Evolutionary conservation across 768 basidiomycete genomes (phyloP).

Genomic region (Russula foetens): DNA sequence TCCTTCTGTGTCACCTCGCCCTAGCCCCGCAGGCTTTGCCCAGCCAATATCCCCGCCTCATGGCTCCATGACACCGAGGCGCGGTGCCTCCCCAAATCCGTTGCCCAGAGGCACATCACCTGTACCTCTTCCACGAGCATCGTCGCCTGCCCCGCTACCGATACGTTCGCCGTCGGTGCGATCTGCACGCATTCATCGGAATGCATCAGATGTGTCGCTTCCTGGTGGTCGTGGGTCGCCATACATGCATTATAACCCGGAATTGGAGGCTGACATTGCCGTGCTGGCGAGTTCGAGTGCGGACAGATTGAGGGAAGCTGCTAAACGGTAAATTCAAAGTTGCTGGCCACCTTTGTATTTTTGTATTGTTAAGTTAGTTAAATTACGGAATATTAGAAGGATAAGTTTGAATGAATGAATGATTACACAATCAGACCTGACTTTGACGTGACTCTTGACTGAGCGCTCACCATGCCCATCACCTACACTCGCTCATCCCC

Average conservation of each 20-base stretch:
- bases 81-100: constrained; percentile 7
- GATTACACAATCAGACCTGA: background rate
- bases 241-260: constrained; percentile 16
- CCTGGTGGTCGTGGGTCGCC: constrained; percentile 16
- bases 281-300: constrained; percentile 12
- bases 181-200: background rate
- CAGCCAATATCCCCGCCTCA: constrained; percentile 1
- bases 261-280: constrained; percentile 14
- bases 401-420: background rate
- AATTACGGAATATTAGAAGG: background rate
- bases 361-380: background rate
- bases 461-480: constrained; percentile 16
- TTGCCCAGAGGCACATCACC: constrained; percentile 10
- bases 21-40: background rate
- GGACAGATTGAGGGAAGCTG: background rate
- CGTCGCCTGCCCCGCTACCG: constrained; percentile 11
- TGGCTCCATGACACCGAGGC: background rate
- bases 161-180: constrained; percentile 14
- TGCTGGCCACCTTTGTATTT: background rate
- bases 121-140: constrained; percentile 10
- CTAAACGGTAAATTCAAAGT: background rate
- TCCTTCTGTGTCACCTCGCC: constrained; percentile 11
- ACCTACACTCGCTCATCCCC: constrained; percentile 10
- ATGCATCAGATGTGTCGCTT: constrained; percentile 10
- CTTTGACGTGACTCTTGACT: background rate